Evolutionary conservation across 1,284 basidiomycete genomes (phyloP).

Genomic region (Sanghuangporus sanghuang): DNA sequence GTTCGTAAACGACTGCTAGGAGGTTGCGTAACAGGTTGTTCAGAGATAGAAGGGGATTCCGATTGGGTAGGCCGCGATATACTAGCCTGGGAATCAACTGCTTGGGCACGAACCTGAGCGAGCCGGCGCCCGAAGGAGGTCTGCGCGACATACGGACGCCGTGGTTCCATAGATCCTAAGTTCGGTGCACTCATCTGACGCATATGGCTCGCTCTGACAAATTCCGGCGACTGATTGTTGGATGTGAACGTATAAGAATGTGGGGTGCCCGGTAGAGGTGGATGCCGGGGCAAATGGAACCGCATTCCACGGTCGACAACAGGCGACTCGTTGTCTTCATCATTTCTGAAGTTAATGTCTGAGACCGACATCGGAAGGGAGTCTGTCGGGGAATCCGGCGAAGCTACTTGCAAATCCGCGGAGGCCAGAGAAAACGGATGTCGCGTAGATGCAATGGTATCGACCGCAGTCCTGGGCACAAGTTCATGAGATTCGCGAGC

Average conservation of each 20-base stretch:
- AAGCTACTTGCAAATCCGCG: conserved; percentile 10
- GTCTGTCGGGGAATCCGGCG: conserved; percentile 51
- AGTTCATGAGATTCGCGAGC: conserved; percentile 8
- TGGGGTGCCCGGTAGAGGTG: conserved; percentile 14
- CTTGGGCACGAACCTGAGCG: conserved; percentile 12
- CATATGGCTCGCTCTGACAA: conserved; percentile 7
- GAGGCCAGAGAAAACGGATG: conserved; percentile 17
- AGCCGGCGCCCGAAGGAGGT: conserved; percentile 15
- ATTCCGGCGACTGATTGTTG: not conserved
- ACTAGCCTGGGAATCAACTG: conserved; percentile 11
- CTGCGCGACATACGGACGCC: conserved; percentile 14
- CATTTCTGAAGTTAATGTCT: conserved; percentile 51
- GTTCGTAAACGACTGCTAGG: conserved; percentile 8
- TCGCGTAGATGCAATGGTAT: conserved; percentile 9
- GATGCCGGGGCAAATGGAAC: conserved; percentile 16
- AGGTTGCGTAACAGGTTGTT: conserved; percentile 2
- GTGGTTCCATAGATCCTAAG: not conserved
- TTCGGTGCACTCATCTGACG: conserved; percentile 15
- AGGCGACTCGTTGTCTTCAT: conserved; percentile 15
- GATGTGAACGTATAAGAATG: conserved; percentile 10
- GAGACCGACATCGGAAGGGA: conserved; percentile 66
- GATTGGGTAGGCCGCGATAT: not conserved
- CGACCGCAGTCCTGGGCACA: conserved; percentile 9
- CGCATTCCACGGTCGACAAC: not conserved
- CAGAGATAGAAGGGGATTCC: conserved; percentile 1